Evolutionary conservation across 345 rosid genomes (phyloP).

Genomic region (Melastoma malabathricum): DNA sequence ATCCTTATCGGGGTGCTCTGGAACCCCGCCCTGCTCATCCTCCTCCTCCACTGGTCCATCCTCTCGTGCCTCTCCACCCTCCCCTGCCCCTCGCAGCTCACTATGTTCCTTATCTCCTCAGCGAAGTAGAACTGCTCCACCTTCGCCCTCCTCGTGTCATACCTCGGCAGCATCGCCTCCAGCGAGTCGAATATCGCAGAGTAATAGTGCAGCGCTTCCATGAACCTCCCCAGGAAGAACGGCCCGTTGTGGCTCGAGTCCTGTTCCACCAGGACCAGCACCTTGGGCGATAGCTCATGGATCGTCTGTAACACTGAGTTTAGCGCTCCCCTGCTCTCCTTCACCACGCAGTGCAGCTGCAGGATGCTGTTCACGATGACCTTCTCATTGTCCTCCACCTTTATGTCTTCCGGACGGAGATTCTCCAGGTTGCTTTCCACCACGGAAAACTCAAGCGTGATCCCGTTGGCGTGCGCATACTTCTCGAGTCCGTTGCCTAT

Average conservation of each 20-base stretch:
- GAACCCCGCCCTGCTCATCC: slow-evolving; percentile 64
- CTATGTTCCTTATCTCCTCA: slow-evolving; percentile 52
- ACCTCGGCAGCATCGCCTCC: slow-evolving; percentile 41
- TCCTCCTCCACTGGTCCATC: slow-evolving; percentile 51
- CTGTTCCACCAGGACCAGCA: slow-evolving; percentile 43
- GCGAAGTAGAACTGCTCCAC: slow-evolving; percentile 57
- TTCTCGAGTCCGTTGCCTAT: slow-evolving; percentile 28
- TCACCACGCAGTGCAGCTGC: slow-evolving; percentile 53
- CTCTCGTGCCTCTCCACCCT: slow-evolving; percentile 52
- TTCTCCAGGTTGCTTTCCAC: slow-evolving; percentile 41
- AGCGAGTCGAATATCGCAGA: slow-evolving; percentile 44
- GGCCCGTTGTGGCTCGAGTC: slow-evolving; percentile 60
- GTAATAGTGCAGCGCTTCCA: slow-evolving; percentile 59
- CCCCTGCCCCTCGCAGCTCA: slow-evolving; percentile 46
- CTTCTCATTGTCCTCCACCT: slow-evolving; percentile 26
- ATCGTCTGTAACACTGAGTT: slow-evolving; percentile 38
- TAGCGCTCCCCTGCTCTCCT: slow-evolving; percentile 51
- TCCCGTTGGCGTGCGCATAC: slow-evolving; percentile 23
- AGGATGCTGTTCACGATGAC: slow-evolving; percentile 46
- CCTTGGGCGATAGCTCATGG: slow-evolving; percentile 36
- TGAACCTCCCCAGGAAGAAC: slow-evolving; percentile 50
- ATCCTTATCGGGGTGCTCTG: slow-evolving; percentile 42
- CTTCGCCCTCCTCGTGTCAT: slow-evolving; percentile 51
- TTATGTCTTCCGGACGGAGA: slow-evolving; percentile 25
- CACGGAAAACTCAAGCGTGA: slow-evolving; percentile 26